These are phyloP conservation scores for Juncus effusus DNA, from an alignment of 176 grass and related monocot genomes.

Conservation along the genomic window DNA sequence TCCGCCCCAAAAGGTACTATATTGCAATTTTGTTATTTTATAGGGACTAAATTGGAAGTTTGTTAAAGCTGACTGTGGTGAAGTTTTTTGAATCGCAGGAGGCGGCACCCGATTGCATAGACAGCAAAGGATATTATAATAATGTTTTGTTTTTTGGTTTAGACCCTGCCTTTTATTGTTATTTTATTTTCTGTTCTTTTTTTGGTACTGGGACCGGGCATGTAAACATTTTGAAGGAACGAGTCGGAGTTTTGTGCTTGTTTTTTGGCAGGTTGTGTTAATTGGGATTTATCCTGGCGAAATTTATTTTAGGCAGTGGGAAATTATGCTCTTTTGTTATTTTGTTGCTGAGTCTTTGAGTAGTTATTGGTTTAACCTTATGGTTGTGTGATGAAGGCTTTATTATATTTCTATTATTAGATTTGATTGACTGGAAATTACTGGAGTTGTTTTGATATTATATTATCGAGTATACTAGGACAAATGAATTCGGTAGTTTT, in stretches of 20 bases:
- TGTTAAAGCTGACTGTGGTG: neutral
- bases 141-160: neutral
- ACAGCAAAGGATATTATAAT: conserved; percentile 26
- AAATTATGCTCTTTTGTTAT: neutral
- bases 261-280: neutral
- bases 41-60: conserved; percentile 41
- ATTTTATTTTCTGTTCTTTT: conserved; percentile 18
- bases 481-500: no score
- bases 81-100: conserved; percentile 48
- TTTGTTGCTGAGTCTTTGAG: conserved; percentile 13
- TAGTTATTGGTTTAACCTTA: conserved; percentile 10
- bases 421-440: no score
- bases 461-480: no score
- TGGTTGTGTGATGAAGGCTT: conserved; percentile 17
- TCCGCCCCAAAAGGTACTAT: conserved; percentile 86
- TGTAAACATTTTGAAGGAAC: no score
- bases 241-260: conserved; percentile 3
- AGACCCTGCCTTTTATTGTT: neutral
- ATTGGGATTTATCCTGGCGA: conserved; percentile 6
- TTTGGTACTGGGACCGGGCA: neutral
- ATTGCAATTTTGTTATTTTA: conserved; percentile 1
- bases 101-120: conserved; percentile 80
- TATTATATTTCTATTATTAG: no score
- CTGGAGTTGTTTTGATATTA: no score
- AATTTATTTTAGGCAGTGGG: neutral